These are phyloP conservation scores for Alternaria ventricosa DNA, from an alignment of 2,329 filamentous ascomycete species.

Conservation along the genomic window DNA sequence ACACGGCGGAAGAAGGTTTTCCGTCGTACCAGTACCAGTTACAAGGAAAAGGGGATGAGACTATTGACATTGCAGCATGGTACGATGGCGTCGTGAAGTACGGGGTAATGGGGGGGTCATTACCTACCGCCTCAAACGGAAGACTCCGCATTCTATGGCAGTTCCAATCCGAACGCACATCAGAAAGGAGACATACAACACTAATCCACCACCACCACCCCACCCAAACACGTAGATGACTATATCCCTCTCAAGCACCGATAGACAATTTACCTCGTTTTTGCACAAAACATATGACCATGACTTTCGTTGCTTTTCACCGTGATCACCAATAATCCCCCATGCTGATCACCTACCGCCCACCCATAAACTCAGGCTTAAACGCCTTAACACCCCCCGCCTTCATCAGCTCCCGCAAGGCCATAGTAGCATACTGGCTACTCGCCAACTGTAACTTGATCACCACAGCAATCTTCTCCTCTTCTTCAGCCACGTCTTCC, in stretches of 20 bases:
- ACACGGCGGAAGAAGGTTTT: background rate
- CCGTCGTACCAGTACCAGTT: background rate
- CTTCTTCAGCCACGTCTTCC: constrained; percentile 15
- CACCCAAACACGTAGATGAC: no score
- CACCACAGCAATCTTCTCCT: constrained; percentile 68
- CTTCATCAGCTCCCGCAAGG: constrained; percentile 78
- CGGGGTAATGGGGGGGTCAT: background rate
- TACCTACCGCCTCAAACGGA: background rate
- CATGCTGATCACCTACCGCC: no score
- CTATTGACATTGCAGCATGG: background rate
- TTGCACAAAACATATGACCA: no score
- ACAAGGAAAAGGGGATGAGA: background rate
- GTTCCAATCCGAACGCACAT: no score
- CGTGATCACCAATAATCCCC: background rate
- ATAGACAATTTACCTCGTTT: no score
- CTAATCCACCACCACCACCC: no score
- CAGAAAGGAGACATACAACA: no score
- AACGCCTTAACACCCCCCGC: constrained; percentile 66
- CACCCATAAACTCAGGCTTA: constrained; percentile 67
- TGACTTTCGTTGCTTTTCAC: no score
- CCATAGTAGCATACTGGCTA: constrained; percentile 86
- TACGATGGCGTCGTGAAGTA: background rate
- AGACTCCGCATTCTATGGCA: background rate
- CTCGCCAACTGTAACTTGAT: constrained; percentile 78
- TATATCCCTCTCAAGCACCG: no score